Percentiles rank a stretch among this genome's conserved stretches.
Conservation (phyloP, 768 basidiomycete genomes). For the Mrakia gelida region DNA sequence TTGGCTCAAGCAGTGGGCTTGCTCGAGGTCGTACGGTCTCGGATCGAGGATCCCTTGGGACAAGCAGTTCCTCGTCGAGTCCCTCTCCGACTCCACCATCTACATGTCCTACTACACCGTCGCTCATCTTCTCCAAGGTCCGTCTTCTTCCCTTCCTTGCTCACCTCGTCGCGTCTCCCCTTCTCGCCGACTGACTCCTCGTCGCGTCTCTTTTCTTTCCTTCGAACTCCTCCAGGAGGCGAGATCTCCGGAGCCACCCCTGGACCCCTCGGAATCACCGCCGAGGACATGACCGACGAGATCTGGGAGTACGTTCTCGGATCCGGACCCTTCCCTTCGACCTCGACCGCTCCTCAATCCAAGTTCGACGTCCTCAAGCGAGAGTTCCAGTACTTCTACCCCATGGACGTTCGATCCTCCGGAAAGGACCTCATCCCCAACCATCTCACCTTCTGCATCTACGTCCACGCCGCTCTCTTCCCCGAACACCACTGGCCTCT, state of each 20-base stretch:
- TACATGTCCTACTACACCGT: conserved; percentile 99
- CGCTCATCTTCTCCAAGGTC: conserved; percentile 82
- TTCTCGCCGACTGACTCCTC: background rate
- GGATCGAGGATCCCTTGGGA: conserved; percentile 97
- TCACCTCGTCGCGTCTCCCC: background rate
- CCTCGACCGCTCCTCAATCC: conserved; percentile 63
- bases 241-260: conserved; percentile 71
- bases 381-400: conserved; percentile 95
- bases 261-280: conserved; percentile 76
- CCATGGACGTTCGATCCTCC: conserved; percentile 94
- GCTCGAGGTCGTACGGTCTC: conserved; percentile 93
- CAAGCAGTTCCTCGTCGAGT: conserved; percentile 91
- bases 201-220: background rate
- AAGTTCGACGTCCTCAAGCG: conserved; percentile 80
- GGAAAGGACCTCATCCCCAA: conserved; percentile 96
- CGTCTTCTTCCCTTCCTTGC: conserved; percentile 35
- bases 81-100: conserved; percentile 92
- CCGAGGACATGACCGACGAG: conserved; percentile 95
- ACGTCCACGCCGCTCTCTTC: conserved; percentile 94
- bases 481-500: conserved; percentile 80
- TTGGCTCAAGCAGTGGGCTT: conserved; percentile 99
- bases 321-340: conserved; percentile 55
- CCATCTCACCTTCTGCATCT: conserved; percentile 87
- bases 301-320: conserved; percentile 93
- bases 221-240: conserved; percentile 49